Evolutionary conservation across 257 asterid species (phyloP), one percentile per base, ranked within the genome.

Genomic region (Oldenlandia corymbosa): DNA sequence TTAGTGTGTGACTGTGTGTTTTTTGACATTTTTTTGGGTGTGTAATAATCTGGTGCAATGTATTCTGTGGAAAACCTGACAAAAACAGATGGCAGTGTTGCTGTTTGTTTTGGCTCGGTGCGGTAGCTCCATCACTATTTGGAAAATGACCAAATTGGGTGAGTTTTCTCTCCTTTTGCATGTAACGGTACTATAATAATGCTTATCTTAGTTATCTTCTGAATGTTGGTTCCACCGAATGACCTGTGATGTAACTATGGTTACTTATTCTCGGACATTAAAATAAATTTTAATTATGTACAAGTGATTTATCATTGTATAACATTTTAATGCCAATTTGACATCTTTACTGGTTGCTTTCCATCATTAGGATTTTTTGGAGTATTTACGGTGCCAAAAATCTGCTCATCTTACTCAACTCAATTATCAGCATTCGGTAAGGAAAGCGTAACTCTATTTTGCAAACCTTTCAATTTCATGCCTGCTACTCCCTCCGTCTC

Each of bases 111-210:
- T 91, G 79, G 98, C 96, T 72, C 71, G 85, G 75, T 88, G 87
- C 77, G 98, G 99, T 51, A 80, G 87, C 80, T 87, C 90, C 62
- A 81, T 92, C 66, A 90, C 97, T 10, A 71, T 90, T 10, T 89
- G 91, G 96, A 92, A 90, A 66, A 79, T 86, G 94, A 76, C 88
- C 71, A 92, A 85, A 83, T 72, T 92, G 64, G 88, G 97, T 90
- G 73, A 70, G 82, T 71, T 31, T 31, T 24, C 31, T 34, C 7
- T 32, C 13, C 42, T 31, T 13, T 56, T 31, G 60, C 12, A n/a
- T n/a, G 6, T 26, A 45, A 69, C 58, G 51, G 30, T 18, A n/a
- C n/a, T n/a, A n/a, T n/a, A n/a, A n/a, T n/a, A 60, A 17, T 21
- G 27, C 53, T 27, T 56, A 60, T 34, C 67, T 23, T 45, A 10